These are phyloP conservation scores for Centaurea solstitialis DNA, from an alignment of 129 eudicot species.

Conservation along the genomic window DNA sequence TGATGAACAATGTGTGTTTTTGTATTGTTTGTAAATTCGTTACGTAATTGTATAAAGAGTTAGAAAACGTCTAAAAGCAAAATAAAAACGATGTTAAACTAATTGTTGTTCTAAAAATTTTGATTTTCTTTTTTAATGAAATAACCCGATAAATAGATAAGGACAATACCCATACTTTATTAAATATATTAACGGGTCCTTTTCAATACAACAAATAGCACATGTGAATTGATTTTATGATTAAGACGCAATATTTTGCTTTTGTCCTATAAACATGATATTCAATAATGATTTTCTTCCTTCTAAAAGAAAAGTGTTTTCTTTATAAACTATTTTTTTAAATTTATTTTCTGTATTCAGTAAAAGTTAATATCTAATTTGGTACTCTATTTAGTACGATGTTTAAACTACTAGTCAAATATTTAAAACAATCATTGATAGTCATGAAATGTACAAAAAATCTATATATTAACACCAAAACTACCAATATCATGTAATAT, in stretches of 20 bases:
- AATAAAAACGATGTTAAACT: not conserved
- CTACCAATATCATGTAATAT: not conserved
- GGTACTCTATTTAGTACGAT: not conserved
- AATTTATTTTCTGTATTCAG: not conserved
- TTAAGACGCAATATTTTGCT: conserved; percentile 1
- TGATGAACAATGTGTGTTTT: too few species aligned
- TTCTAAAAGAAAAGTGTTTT: too few species aligned
- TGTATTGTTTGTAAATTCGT: not conserved
- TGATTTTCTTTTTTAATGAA: not conserved
- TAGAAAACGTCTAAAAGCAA: not conserved
- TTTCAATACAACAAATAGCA: not conserved
- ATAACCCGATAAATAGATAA: not conserved
- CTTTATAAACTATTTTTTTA: not conserved
- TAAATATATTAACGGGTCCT: not conserved
- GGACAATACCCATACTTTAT: not conserved
- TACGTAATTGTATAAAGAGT: not conserved
- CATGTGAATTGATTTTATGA: not conserved
- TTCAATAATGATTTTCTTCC: not conserved
- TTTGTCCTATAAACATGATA: not conserved
- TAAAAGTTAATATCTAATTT: not conserved
- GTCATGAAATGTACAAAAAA: too few species aligned
- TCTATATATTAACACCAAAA: not conserved
- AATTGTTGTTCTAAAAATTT: not conserved
- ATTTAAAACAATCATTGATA: not conserved
- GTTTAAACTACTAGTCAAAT: not conserved